Evolutionary conservation across 192 early-diverging fungal genomes (phyloP), one percentile per base, ranked within the genome.

Genomic region (Diversispora eburnea): DNA sequence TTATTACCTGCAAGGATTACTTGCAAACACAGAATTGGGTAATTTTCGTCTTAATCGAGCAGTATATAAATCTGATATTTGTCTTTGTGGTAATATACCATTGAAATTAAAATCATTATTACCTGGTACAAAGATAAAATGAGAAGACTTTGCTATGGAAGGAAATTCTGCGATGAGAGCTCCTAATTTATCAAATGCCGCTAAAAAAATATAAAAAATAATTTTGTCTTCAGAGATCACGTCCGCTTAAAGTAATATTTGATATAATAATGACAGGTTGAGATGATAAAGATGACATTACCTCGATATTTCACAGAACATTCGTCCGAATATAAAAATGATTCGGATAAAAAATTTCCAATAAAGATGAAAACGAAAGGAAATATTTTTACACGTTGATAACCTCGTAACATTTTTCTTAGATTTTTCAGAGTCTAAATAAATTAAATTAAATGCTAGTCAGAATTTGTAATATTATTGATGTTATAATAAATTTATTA

Each of bases 121-220:
- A 3, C 96, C 96, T 12, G 96, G 96, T 0, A 98, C 89, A 83
- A 98, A 92, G 5, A 98, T 84, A 80, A 96, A 95, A 12, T 90
- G 87, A n/a, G 84, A 80, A 56, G 78, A 73, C 4, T 81, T 75
- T 12, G 86, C 82, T 61, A 94, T 69, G 3, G 68, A 76, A 0
- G 83, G 87, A 71, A 87, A 94, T 49, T 89, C 84, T n/a, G 86
- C 79, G 43, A 94, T 83, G 17, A 92, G 61, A 62, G 88, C 88
- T 39, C 86, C 89, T 17, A 94, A 76, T n/a, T 76, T 72, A 39
- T 62, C 80, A 85, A 66, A 77, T 57, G 46, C 77, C 43, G 64
- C 70, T 75, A 5, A 9, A 4, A 52, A 1, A 33, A 33, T 33
- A 33, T 33, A 2, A 7, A 58, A 52, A 4, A 45, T 57, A 46